phyloP scores from a whole-genome alignment of 2,329 filamentous ascomycete genomes.

The Coniochaeta sp. region DNA sequence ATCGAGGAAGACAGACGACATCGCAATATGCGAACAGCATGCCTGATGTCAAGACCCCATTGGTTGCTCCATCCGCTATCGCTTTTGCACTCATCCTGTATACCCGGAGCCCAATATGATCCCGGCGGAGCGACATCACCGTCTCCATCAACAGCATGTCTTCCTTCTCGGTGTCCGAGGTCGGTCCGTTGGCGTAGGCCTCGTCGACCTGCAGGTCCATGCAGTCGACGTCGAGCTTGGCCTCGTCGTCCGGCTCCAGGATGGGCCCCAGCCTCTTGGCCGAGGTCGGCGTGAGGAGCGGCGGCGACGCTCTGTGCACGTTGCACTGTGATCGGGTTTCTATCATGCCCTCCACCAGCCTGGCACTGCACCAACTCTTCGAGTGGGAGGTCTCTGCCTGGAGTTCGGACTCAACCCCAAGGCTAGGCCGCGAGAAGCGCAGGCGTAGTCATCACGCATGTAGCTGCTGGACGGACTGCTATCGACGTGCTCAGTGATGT shows the following conservation, averaged over 20 bases:
- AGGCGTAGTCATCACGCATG: not conserved
- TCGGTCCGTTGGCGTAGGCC: conserved; percentile 4
- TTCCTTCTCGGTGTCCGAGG: conserved; percentile 4
- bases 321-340: conserved; percentile 8
- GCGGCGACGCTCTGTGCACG: not conserved
- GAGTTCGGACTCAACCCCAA: not conserved
- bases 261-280: not conserved
- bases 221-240: conserved; percentile 7
- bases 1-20: not conserved
- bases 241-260: conserved; percentile 8
- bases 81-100: not conserved
- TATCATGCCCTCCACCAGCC: conserved; percentile 9
- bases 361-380: not conserved
- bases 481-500: not conserved
- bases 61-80: not conserved
- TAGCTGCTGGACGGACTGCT: not conserved
- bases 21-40: not conserved
- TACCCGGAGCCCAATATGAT: not conserved
- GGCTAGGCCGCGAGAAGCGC: not conserved
- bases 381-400: not conserved
- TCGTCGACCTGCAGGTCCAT: conserved; percentile 15
- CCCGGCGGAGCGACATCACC: conserved; percentile 12
- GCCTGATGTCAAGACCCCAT: not conserved
- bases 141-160: conserved; percentile 9
- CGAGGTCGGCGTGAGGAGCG: conserved; percentile 1